phyloP scores from a whole-genome alignment of 768 basidiomycete species.

The Coprinopsis marcescibilis region DNA sequence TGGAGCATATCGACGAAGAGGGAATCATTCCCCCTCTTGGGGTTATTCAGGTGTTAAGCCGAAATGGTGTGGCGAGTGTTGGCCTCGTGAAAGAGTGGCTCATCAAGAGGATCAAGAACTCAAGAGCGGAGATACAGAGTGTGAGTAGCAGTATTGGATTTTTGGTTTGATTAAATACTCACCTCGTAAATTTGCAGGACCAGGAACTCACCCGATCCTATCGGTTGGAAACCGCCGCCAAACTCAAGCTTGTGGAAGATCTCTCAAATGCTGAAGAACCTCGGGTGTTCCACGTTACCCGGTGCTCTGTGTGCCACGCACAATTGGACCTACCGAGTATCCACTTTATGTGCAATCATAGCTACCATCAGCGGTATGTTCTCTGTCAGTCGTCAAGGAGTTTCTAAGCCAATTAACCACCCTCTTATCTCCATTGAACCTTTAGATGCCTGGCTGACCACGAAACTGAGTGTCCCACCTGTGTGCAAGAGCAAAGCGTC shows the following conservation, averaged over 20 bases:
- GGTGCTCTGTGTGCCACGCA: conserved; percentile 85
- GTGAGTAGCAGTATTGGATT: conserved; percentile 38
- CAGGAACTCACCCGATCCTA: conserved; percentile 84
- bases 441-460: conserved; percentile 82
- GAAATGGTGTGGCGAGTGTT: conserved; percentile 87
- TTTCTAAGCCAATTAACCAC: background rate
- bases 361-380: conserved; percentile 86
- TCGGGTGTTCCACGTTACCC: conserved; percentile 88
- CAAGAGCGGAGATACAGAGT: conserved; percentile 70
- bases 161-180: conserved; percentile 5
- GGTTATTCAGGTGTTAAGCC: conserved; percentile 81
- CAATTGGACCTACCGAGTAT: conserved; percentile 90
- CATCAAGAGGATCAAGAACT: conserved; percentile 67
- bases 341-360: conserved; percentile 98
- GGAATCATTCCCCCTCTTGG: conserved; percentile 85
- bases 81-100: conserved; percentile 92
- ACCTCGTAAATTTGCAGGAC: conserved; percentile 49
- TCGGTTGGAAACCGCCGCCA: conserved; percentile 73
- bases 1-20: conserved; percentile 76
- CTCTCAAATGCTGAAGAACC: conserved; percentile 75
- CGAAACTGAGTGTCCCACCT: conserved; percentile 86
- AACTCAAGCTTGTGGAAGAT: conserved; percentile 76
- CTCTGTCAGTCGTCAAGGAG: background rate
- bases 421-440: background rate
- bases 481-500: conserved; percentile 80